phyloP scores from a whole-genome alignment of 2,329 filamentous ascomycete species.

The Pyrenochaeta sp. region DNA sequence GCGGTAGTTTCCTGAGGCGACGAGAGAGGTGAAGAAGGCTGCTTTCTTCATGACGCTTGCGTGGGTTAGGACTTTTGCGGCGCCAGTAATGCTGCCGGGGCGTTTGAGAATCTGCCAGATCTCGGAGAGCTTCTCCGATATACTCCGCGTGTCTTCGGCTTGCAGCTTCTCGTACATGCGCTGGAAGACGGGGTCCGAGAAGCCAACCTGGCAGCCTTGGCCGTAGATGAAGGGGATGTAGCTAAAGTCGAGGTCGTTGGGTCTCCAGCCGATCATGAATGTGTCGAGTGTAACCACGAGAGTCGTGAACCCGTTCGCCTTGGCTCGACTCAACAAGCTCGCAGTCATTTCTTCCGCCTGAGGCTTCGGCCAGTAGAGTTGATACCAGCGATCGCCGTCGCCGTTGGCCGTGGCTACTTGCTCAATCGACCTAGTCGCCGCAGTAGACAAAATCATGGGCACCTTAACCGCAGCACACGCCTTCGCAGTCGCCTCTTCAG shows the following conservation, averaged over 20 bases:
- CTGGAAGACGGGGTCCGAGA: conserved; percentile 48
- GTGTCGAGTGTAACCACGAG: conserved; percentile 78
- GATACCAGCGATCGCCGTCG: conserved; percentile 70
- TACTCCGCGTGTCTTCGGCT: conserved; percentile 39
- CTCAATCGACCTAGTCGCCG: conserved; percentile 69
- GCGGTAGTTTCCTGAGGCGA: conserved; percentile 45
- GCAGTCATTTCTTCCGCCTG: conserved; percentile 69
- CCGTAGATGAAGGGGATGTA: conserved; percentile 66
- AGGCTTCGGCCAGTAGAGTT: conserved; percentile 77
- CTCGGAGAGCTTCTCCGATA: conserved; percentile 43
- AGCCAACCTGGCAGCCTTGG: conserved; percentile 44
- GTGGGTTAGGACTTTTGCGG: conserved; percentile 43
- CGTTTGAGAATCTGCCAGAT: conserved; percentile 48
- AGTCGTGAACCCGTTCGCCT: conserved; percentile 67
- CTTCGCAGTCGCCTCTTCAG: conserved; percentile 69
- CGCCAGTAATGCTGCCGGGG: conserved; percentile 43
- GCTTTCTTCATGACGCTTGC: conserved; percentile 45
- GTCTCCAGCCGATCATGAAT: conserved; percentile 72
- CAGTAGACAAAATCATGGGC: conserved; percentile 73
- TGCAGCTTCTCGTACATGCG: conserved; percentile 40
- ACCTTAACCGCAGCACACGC: conserved; percentile 67
- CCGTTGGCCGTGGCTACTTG: conserved; percentile 68
- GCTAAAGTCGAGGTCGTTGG: conserved; percentile 69
- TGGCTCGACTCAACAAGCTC: conserved; percentile 68
- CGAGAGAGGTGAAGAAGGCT: conserved; percentile 43